A percentile compares a stretch with the other conserved stretches of the same genome.
Evolutionary conservation across 345 rosid species (phyloP).

Genomic region (Xanthoceras sorbifolium): DNA sequence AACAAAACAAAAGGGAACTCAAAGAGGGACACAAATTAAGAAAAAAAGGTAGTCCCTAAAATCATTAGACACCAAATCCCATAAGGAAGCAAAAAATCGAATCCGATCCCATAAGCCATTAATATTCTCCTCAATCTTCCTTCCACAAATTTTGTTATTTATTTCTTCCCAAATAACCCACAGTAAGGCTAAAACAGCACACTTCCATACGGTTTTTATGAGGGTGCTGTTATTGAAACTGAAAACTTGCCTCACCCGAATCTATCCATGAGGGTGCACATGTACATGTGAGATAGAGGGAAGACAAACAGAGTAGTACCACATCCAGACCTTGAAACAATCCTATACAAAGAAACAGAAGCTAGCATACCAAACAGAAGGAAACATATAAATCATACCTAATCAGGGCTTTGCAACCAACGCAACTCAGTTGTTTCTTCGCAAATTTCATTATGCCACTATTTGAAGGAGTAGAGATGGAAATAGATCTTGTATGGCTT

Average conservation of each 20-base stretch:
- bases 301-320: not conserved
- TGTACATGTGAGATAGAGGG: not conserved
- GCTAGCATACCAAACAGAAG: not conserved
- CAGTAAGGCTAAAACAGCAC: too few relatives aligned
- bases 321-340: not conserved
- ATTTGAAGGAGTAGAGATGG: slow-evolving; percentile 85
- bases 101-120: too few relatives aligned
- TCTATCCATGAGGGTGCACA: not conserved
- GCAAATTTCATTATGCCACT: slow-evolving; percentile 97
- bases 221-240: not conserved
- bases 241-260: not conserved
- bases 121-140: too few relatives aligned
- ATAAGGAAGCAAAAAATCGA: too few relatives aligned
- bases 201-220: too few relatives aligned
- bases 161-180: too few relatives aligned
- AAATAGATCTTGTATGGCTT: slow-evolving; percentile 88
- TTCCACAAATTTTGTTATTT: too few relatives aligned
- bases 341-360: not conserved
- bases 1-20: too few relatives aligned
- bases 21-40: too few relatives aligned
- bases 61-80: too few relatives aligned
- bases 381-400: slow-evolving; percentile 38
- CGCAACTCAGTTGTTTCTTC: slow-evolving; percentile 78
- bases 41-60: too few relatives aligned
- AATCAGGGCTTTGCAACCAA: slow-evolving; percentile 85